Conservation (phyloP, 805 yeast genomes). For the Metschnikowia continentalis region DNA sequence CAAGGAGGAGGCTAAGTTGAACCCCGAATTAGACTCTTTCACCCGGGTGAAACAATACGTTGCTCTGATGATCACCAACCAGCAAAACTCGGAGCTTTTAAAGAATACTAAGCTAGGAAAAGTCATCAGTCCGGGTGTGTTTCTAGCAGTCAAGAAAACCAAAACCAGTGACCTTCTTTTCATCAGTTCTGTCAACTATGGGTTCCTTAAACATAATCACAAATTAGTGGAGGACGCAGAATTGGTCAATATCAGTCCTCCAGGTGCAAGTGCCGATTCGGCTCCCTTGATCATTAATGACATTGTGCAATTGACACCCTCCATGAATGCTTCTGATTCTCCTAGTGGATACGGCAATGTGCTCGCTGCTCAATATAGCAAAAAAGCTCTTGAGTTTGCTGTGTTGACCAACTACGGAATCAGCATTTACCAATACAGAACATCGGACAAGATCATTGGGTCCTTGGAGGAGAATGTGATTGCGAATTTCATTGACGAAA, state of each 20-base stretch:
- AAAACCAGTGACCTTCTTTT: slow-evolving; percentile 50
- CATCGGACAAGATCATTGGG: slow-evolving; percentile 76
- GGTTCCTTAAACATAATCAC: slow-evolving; percentile 68
- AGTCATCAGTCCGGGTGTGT: slow-evolving; percentile 82
- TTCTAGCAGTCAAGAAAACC: slow-evolving; percentile 58
- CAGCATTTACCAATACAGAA: slow-evolving; percentile 68
- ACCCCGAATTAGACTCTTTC: slow-evolving; percentile 39
- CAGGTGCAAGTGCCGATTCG: slow-evolving; percentile 16
- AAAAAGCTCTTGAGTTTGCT: slow-evolving; percentile 67
- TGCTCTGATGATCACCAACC: slow-evolving; percentile 36
- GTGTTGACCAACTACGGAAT: slow-evolving; percentile 78
- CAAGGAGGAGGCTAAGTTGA: slow-evolving; percentile 37
- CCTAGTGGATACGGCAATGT: slow-evolving; percentile 84
- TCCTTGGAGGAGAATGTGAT: slow-evolving; percentile 63
- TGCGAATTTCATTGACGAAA: slow-evolving; percentile 65
- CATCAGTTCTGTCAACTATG: slow-evolving; percentile 80
- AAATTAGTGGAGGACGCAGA: slow-evolving; percentile 80
- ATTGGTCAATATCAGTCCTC: slow-evolving; percentile 39
- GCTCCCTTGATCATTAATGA: slow-evolving; percentile 52
- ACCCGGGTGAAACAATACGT: slow-evolving; percentile 39
- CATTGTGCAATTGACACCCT: slow-evolving; percentile 64
- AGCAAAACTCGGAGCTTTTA: slow-evolving; percentile 52
- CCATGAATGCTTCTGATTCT: slow-evolving; percentile 65
- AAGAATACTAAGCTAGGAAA: slow-evolving; percentile 55
- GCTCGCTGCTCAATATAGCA: slow-evolving; percentile 79